phyloP scores from a whole-genome alignment of 225 moss, liverwort and hornwort genomes.

The Pseudoscleropodium purum region DNA sequence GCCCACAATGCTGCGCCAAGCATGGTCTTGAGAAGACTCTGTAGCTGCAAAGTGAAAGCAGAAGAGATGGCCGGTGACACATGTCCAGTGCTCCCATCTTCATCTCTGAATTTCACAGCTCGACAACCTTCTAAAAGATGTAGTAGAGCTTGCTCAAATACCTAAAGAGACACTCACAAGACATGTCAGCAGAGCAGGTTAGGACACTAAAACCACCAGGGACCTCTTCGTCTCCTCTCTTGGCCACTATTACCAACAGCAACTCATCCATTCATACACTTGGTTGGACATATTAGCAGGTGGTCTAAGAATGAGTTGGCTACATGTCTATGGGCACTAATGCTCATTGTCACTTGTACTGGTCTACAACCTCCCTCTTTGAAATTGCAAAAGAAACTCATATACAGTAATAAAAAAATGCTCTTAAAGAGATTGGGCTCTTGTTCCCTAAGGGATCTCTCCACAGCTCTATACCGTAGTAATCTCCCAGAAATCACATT shows the following conservation, averaged over 20 bases:
- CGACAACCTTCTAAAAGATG: conserved; percentile 66
- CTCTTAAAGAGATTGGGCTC: background rate
- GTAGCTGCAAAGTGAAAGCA: conserved; percentile 52
- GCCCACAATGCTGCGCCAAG: conserved; percentile 49
- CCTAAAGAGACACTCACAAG: background rate
- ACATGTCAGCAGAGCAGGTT: background rate
- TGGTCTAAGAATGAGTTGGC: background rate
- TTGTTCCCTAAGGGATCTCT: background rate
- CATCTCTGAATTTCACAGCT: conserved; percentile 7
- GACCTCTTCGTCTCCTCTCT: background rate
- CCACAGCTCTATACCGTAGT: background rate
- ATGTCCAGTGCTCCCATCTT: background rate
- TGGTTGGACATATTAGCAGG: background rate
- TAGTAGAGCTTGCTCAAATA: conserved; percentile 63
- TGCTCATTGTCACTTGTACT: background rate
- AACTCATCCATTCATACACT: background rate
- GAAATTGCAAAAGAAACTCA: background rate
- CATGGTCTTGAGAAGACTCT: conserved; percentile 66
- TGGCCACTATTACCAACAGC: background rate
- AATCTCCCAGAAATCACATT: background rate
- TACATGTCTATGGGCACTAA: background rate
- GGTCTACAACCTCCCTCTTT: background rate
- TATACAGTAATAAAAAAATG: background rate
- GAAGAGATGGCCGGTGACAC: conserved; percentile 19
- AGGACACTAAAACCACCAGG: background rate